Conservation (phyloP, 352 stramenopile genomes). For the Globisporangium rhizosaccharum region DNA sequence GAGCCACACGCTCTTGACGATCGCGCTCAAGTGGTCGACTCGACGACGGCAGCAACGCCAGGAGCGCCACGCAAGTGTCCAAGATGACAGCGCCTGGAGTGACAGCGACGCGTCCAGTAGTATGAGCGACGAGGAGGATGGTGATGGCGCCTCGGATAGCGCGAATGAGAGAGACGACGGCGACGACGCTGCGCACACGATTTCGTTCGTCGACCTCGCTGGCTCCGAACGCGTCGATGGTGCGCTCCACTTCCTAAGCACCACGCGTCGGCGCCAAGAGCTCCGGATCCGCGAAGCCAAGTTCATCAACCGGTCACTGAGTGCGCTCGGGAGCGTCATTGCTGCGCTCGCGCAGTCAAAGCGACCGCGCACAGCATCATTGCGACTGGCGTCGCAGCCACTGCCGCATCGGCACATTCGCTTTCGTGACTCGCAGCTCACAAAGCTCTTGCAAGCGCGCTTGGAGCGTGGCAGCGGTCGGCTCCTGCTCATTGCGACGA, state of each 20-base stretch:
- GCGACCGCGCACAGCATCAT: background rate
- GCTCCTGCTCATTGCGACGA: slow-evolving; percentile 56
- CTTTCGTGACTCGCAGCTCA: slow-evolving; percentile 72
- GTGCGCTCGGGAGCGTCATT: slow-evolving; percentile 63
- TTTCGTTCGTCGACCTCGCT: slow-evolving; percentile 72
- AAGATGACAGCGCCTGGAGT: background rate
- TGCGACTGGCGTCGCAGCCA: background rate
- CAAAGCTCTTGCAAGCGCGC: slow-evolving; percentile 55
- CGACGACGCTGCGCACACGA: slow-evolving; percentile 19
- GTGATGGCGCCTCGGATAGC: slow-evolving; percentile 8
- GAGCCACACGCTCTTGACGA: slow-evolving; percentile 64
- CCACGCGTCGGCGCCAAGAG: slow-evolving; percentile 44
- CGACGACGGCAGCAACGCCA: background rate
- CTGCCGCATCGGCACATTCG: slow-evolving; percentile 30
- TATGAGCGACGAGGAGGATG: background rate
- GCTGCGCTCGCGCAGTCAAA: slow-evolving; percentile 32
- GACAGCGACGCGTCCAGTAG: slow-evolving; percentile 1
- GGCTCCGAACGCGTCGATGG: slow-evolving; percentile 61
- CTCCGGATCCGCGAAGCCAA: slow-evolving; percentile 71
- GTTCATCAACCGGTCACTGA: slow-evolving; percentile 74
- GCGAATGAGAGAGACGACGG: background rate
- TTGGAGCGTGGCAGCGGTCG: slow-evolving; percentile 38
- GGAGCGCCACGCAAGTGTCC: background rate
- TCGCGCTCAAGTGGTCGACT: slow-evolving; percentile 27
- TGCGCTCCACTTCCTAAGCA: slow-evolving; percentile 40